phyloP scores from a whole-genome alignment of 805 yeast species.

The Candida ficus region DNA sequence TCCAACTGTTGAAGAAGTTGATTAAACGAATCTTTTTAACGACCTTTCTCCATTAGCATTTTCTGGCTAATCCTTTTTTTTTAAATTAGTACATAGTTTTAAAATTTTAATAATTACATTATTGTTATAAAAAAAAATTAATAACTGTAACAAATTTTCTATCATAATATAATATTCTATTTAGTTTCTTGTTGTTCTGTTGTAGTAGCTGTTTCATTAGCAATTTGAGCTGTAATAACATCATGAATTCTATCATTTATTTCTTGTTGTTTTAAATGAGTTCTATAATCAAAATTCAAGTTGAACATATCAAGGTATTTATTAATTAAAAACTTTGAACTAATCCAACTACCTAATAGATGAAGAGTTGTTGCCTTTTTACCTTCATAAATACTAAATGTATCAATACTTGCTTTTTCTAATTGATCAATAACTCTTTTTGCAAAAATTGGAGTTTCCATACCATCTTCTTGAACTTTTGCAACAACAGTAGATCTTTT shows the following conservation, averaged over 20 bases:
- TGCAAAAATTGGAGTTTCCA: constrained; percentile 37
- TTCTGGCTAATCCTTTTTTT: background rate
- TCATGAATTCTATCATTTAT: too few relatives aligned
- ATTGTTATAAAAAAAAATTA: too few relatives aligned
- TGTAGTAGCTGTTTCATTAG: too few relatives aligned
- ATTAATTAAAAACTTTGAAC: constrained; percentile 12
- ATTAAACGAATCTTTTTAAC: constrained; percentile 27
- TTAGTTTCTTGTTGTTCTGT: too few relatives aligned
- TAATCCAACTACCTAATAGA: constrained; percentile 3
- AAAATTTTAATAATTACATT: too few relatives aligned
- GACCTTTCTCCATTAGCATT: too few relatives aligned
- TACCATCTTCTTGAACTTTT: constrained; percentile 8
- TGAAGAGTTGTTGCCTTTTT: constrained; percentile 12
- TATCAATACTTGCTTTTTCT: constrained; percentile 13
- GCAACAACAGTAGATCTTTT: constrained; percentile 8
- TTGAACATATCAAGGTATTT: constrained; percentile 17
- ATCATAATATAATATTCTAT: too few relatives aligned
- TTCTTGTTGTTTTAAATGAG: constrained; percentile 16
- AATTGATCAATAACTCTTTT: constrained; percentile 33
- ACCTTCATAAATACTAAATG: constrained; percentile 21
- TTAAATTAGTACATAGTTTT: background rate
- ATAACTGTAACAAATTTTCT: too few relatives aligned
- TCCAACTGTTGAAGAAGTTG: constrained; percentile 84
- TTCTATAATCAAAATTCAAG: constrained; percentile 21
- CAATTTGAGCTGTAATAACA: too few relatives aligned